Evolutionary conservation across 768 basidiomycete genomes (phyloP), one percentile per base, ranked within the genome.

Genomic region (Thelephora ganbajun): DNA sequence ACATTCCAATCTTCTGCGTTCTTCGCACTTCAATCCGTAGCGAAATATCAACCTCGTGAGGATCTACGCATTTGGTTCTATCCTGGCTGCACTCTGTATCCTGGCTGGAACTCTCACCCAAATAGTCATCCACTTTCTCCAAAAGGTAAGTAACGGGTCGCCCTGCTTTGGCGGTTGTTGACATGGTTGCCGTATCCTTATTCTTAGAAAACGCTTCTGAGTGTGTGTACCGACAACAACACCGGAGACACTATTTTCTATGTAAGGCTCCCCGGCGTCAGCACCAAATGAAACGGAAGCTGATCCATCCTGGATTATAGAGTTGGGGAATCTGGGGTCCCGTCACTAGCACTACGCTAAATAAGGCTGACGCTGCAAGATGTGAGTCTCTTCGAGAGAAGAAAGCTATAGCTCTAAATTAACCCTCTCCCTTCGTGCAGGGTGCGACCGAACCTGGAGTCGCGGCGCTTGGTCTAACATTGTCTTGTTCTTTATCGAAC

Each of bases 381-480:
- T 80, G 81, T 83, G 46, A 57, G 75, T 55, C 20, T 12, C 0
- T 49, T n/a, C 16, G 39, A 6, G 39, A 9, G 22, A 41, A 9
- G 14, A 6, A 14, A 16, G 20, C 22, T 2, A 33, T 30, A 20
- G 19, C 23, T 13, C 18, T 37, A 33, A 14, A 2, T 16, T 44
- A 43, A 41, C 47, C 63, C 44, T 16, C 59, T 49, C 6, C 51
- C 9, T 16, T 13, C 45, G 30, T 26, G 1, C 56, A 89, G 87
- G 74, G 66, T 92, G 89, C 59, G 63, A 64, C 6, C 52, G 57
- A 20, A 65, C 67, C 6, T 91, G 80, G 76, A 66, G 63, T 52
- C 77, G 69, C 35, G 75, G 76, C 50, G 84, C 84, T 0, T 81
- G 79, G 76, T 65, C 71, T 2, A 73, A 82, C 55, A 77, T 92